These are phyloP conservation scores for Trichosporon ovoides DNA, from an alignment of 1,284 basidiomycete genomes.

Conservation along the genomic window DNA sequence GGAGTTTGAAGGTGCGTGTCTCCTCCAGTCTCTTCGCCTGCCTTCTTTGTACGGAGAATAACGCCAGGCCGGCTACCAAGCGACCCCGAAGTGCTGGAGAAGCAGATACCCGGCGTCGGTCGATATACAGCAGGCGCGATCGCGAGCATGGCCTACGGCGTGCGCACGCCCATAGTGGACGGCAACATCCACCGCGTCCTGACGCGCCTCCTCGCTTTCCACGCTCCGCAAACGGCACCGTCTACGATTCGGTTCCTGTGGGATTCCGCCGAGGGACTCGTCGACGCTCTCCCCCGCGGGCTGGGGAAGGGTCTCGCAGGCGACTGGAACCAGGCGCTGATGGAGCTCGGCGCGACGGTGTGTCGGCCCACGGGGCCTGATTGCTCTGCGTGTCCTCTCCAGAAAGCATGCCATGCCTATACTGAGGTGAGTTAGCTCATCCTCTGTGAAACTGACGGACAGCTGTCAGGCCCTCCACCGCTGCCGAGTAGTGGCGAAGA, in stretches of 20 bases:
- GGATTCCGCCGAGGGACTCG: constrained; percentile 66
- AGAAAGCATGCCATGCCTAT: constrained; percentile 63
- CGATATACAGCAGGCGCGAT: constrained; percentile 80
- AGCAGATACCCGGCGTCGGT: constrained; percentile 81
- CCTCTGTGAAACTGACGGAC: not conserved
- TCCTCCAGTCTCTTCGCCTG: too few relatives aligned
- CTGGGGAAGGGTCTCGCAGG: constrained; percentile 53
- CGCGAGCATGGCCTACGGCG: constrained; percentile 80
- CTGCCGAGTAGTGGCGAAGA: constrained; percentile 54
- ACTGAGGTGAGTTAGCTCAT: constrained; percentile 39
- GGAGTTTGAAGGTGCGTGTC: constrained; percentile 41
- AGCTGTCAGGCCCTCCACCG: constrained; percentile 23
- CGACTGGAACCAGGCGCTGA: constrained; percentile 69
- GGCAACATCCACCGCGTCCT: constrained; percentile 84
- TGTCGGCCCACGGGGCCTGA: constrained; percentile 76
- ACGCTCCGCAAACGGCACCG: constrained; percentile 75
- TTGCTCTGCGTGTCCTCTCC: constrained; percentile 68
- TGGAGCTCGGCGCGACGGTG: constrained; percentile 73
- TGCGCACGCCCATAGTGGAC: constrained; percentile 77
- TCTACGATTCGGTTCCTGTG: constrained; percentile 73
- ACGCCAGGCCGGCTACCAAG: constrained; percentile 59
- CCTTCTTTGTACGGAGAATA: not conserved
- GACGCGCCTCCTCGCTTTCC: constrained; percentile 71
- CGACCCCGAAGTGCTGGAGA: constrained; percentile 73
- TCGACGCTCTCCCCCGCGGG: constrained; percentile 51